Base-by-base conservation (phyloP, 2,329 filamentous ascomycete genomes). In the Fusarium veterinarium region DNA sequence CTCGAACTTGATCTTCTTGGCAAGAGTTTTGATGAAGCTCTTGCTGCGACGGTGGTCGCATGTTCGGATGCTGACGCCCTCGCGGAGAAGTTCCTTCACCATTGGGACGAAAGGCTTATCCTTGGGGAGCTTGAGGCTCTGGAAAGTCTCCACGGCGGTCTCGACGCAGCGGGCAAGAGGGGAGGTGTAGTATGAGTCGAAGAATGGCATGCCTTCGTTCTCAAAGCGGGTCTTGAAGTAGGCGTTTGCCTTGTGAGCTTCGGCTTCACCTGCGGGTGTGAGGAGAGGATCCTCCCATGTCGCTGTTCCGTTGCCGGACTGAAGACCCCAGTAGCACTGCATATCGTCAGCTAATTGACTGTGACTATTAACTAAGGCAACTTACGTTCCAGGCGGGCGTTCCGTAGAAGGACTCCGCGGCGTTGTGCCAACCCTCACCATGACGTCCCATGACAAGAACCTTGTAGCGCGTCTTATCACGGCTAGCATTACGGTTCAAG, bases 381-480 rank as follows among this genome's bases (percentile, higher is more conserved):
- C 28, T 75, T 79, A 88, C 89, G 78, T 93, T 91, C 91, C 91
- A 93, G 6, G 88, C 89, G 3, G 89, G 87, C 0, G 91, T 93
- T 51, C 91, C 91, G 73, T 92, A 93, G 78, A 85, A 91, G 33
- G 84, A 83, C 80, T 93, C 90, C 19, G 91, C 91, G 11, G 85
- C 85, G 71, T 90, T 91, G 71, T 90, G 88, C 74, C 83, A 89
- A 17, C 92, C 92, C 80, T 94, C 87, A 28, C 92, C 92, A 77
- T 94, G 92, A 42, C 92, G 89, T 6, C 89, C 91, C 79, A 93
- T 84, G 80, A 91, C 91, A 35, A 94, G 78, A 14, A 94, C 84
- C 76, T 92, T 91, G 83, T 92, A 93, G 35, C 85, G 82, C 19
- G 86, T 72, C 40, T 48, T 85, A 53, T 83, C 85, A 14, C 80